These are phyloP conservation scores for Hygrophila difformis DNA, from an alignment of 257 asterid species.

Conservation along the genomic window DNA sequence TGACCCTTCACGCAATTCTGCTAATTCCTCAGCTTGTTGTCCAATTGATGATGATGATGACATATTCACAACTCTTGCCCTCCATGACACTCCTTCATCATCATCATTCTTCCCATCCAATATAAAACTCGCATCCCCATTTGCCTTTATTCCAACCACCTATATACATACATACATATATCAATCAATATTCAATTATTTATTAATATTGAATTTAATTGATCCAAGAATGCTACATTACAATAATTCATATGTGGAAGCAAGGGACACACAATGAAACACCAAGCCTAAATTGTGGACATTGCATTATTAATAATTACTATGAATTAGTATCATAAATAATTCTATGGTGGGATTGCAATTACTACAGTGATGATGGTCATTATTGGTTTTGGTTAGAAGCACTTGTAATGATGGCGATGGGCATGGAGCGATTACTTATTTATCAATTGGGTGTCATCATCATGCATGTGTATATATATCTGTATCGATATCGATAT, in stretches of 20 bases:
- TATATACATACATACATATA: no score
- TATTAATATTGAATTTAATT: slow-evolving; percentile 10
- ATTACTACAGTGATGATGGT: slow-evolving; percentile 5
- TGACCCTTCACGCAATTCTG: slow-evolving; percentile 70
- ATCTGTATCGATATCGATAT: no score
- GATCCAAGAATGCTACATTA: no score
- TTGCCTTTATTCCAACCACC: slow-evolving; percentile 87
- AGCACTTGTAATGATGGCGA: slow-evolving; percentile 11
- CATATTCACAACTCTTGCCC: slow-evolving; percentile 26
- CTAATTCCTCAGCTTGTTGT: no score
- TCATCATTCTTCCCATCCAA: slow-evolving; percentile 37
- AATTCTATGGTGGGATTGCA: slow-evolving; percentile 14
- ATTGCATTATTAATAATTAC: no score
- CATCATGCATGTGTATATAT: slow-evolving; percentile 1
- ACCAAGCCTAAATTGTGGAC: no score
- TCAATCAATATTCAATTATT: not conserved
- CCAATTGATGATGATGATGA: slow-evolving; percentile 22
- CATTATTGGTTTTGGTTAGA: slow-evolving; percentile 15
- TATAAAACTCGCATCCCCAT: slow-evolving; percentile 58
- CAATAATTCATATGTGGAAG: no score
- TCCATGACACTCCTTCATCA: slow-evolving; percentile 46
- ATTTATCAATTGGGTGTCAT: slow-evolving; percentile 18
- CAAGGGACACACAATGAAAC: no score
- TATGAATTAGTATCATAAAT: no score
- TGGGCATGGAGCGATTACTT: not conserved